Conservation (phyloP, 2,329 filamentous ascomycete genomes). For the Fulvia fulva region DNA sequence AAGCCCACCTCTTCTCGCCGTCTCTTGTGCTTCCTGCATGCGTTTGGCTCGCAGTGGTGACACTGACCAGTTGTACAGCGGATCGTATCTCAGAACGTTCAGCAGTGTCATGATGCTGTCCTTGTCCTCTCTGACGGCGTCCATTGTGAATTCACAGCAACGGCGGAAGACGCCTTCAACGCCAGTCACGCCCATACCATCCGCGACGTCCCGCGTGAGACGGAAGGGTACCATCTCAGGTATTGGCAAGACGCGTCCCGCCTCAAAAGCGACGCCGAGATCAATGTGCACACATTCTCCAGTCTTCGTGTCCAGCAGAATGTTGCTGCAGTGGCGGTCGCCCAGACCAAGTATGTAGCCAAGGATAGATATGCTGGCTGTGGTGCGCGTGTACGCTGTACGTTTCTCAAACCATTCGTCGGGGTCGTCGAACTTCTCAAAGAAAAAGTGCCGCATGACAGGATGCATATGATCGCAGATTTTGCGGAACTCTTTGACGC, state of each 20-base stretch:
- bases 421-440: conserved; percentile 87
- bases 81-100: conserved; percentile 96
- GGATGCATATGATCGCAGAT: conserved; percentile 82
- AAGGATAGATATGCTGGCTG: conserved; percentile 90
- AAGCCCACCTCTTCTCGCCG: conserved; percentile 39
- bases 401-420: conserved; percentile 93
- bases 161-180: conserved; percentile 94
- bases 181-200: conserved; percentile 92
- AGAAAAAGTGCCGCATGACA: conserved; percentile 94
- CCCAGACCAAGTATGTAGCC: conserved; percentile 85
- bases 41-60: conserved; percentile 64
- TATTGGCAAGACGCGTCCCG: conserved; percentile 88
- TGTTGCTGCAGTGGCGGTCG: conserved; percentile 95
- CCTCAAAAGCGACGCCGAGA: conserved; percentile 93
- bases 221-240: conserved; percentile 96
- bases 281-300: conserved; percentile 97
- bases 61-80: conserved; percentile 91
- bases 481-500: conserved; percentile 71
- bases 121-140: conserved; percentile 88
- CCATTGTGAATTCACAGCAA: conserved; percentile 97
- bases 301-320: conserved; percentile 81
- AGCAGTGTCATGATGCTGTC: conserved; percentile 98
- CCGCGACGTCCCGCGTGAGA: conserved; percentile 87
- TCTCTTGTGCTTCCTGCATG: conserved; percentile 62
- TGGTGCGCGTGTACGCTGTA: conserved; percentile 87